A percentile compares a stretch with the other conserved stretches of the same genome.
phyloP scores from a whole-genome alignment of 345 rosid genomes.

The Pelargonium nanum region DNA sequence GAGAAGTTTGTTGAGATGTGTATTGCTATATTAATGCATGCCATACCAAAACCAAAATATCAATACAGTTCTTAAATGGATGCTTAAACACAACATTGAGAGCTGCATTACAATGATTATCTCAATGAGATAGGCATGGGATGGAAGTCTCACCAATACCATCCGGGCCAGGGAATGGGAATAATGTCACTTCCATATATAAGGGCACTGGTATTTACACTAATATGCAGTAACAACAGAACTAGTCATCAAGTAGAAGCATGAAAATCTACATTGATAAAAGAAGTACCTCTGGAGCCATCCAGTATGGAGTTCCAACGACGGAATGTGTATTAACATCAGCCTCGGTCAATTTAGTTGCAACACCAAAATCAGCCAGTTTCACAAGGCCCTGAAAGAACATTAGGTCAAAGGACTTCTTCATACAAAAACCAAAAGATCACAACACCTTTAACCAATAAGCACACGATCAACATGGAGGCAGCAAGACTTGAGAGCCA shows the following conservation, averaged over 20 bases:
- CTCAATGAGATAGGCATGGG: background rate
- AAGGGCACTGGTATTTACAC: background rate
- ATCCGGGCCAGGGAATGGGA: background rate
- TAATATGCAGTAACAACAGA: background rate
- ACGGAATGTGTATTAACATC: conserved; percentile 94
- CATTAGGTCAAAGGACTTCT: conserved; percentile 1
- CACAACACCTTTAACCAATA: background rate
- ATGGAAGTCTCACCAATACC: background rate
- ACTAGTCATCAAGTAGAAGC: conserved; percentile 2
- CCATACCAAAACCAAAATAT: background rate
- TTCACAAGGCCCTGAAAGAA: conserved; percentile 79
- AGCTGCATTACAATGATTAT: background rate
- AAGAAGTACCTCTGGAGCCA: conserved; percentile 92
- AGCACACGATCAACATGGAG: background rate
- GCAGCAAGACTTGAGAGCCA: background rate
- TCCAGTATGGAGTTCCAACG: conserved; percentile 98
- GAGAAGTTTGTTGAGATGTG: background rate
- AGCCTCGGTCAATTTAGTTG: conserved; percentile 96
- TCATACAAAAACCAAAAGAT: no score
- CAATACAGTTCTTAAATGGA: background rate
- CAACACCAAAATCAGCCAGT: conserved; percentile 99
- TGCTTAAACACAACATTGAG: background rate
- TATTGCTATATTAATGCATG: background rate
- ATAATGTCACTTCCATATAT: background rate
- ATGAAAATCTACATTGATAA: background rate